Conservation (phyloP, 805 yeast genomes). For the Saturnispora serradocipensis region DNA sequence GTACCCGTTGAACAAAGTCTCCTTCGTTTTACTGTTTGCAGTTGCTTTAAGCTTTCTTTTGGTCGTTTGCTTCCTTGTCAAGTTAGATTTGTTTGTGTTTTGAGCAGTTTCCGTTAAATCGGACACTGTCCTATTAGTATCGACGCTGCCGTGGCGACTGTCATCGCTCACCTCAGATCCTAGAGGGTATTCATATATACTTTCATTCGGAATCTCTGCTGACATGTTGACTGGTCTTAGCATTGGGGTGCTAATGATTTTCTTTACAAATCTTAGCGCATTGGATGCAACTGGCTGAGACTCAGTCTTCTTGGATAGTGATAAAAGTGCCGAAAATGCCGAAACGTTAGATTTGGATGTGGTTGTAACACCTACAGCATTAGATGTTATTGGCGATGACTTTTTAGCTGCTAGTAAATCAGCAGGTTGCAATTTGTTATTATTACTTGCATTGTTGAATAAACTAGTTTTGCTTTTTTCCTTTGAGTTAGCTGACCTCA, state of each 20-base stretch:
- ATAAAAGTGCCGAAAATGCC: conserved; percentile 31
- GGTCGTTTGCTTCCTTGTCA: background rate
- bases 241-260: conserved; percentile 27
- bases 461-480: background rate
- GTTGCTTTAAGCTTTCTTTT: conserved; percentile 9
- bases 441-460: background rate
- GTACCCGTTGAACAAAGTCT: conserved; percentile 24
- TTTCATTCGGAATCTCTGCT: background rate
- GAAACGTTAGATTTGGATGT: conserved; percentile 30
- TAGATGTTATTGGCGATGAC: conserved; percentile 27
- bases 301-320: conserved; percentile 24
- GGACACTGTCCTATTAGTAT: background rate
- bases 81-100: background rate
- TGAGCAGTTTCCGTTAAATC: background rate
- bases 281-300: conserved; percentile 15
- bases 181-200: background rate
- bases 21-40: conserved; percentile 1
- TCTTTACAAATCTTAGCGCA: conserved; percentile 25
- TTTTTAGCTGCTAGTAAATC: conserved; percentile 18
- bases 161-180: background rate
- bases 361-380: conserved; percentile 28
- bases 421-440: conserved; percentile 6
- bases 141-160: background rate
- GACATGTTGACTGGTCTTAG: conserved; percentile 15
- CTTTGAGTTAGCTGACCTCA: background rate